Evolutionary conservation across 345 rosid species (phyloP), one percentile per base, ranked within the genome.

Genomic region (Lepidium didymum): DNA sequence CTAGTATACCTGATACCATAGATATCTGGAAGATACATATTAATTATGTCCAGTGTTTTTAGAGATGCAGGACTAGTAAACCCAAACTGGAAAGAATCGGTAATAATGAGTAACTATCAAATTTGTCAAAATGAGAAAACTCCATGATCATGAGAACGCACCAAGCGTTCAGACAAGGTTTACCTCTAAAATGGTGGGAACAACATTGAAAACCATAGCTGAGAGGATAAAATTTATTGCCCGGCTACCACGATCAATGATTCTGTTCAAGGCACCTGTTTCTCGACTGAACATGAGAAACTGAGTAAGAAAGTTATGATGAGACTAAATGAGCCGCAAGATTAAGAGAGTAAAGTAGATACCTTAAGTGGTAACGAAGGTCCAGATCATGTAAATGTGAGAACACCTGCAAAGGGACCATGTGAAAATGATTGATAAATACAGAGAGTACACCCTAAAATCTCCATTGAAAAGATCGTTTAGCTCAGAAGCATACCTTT

Each of bases 201-300:
- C 86, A 68, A 91, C 89, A 76, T 95, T 95, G 90, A 95, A 89
- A 71, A 91, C 93, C 97, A 87, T 91, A 53, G 99, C 78, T 6
- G 97, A 87, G 73, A 94, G 92, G 21, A 94, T 86, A 61, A 91
- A 91, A 66, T 91, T 94, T 63, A 94, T 94, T n/a, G 91, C 99
- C n/a, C 97, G 95, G 84, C 99, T 91, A 77, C 99, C 97, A 66
- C 93, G 96, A 76, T 95, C 99, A 46, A 91, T 95, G 44, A 83
- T 95, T 79, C 97, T 84, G 77, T 78, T 95, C 78, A 95, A 73
- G 19, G 83, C 99, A 58, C 99, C 99, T 33, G 99, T 95, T 84
- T 95, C 96, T 78, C 97, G 96, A 77, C 99, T 95, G 82, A 43
- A 81, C 61, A 79, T 44, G 37, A 33, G 42, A 27, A 56, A 68